A percentile compares a stretch with the other conserved stretches of the same genome.
Evolutionary conservation across 305 asterid genomes (phyloP).

Genomic region (Coffea humblotiana): DNA sequence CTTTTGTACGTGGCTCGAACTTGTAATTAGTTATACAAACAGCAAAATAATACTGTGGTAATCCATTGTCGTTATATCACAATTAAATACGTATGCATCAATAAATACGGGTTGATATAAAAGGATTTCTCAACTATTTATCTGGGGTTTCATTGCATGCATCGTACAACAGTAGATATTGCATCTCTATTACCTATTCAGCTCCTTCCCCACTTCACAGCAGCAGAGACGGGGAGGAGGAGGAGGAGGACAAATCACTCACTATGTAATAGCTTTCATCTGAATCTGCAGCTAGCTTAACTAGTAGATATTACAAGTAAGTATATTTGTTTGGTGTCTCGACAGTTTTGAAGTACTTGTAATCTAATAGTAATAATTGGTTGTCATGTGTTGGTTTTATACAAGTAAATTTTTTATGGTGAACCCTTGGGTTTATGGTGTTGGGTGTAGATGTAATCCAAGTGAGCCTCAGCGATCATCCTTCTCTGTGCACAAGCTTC

Average conservation of each 20-base stretch:
- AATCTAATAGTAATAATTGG: not conserved
- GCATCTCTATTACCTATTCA: not conserved
- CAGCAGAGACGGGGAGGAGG: not conserved
- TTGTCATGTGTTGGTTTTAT: not conserved
- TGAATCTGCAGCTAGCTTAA: not conserved
- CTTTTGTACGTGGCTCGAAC: too few species aligned
- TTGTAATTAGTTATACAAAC: too few species aligned
- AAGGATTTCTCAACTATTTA: too few species aligned
- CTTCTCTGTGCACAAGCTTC: conserved; percentile 53
- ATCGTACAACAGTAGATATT: not conserved
- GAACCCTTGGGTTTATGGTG: conserved; percentile 37
- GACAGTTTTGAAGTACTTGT: not conserved
- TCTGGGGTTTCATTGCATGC: not conserved
- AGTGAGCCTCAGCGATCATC: conserved; percentile 64
- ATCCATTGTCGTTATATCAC: too few species aligned
- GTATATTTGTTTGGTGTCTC: not conserved
- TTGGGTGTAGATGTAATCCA: conserved; percentile 71
- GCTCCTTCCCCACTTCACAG: not conserved
- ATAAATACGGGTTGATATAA: too few species aligned
- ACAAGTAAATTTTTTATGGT: not conserved
- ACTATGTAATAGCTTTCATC: not conserved
- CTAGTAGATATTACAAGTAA: not conserved
- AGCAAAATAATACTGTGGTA: too few species aligned
- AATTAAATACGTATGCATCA: too few species aligned
- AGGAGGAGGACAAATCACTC: not conserved